Evolutionary conservation across 2,329 filamentous ascomycete species (phyloP).

Genomic region (Phaeoacremonium minimum): DNA sequence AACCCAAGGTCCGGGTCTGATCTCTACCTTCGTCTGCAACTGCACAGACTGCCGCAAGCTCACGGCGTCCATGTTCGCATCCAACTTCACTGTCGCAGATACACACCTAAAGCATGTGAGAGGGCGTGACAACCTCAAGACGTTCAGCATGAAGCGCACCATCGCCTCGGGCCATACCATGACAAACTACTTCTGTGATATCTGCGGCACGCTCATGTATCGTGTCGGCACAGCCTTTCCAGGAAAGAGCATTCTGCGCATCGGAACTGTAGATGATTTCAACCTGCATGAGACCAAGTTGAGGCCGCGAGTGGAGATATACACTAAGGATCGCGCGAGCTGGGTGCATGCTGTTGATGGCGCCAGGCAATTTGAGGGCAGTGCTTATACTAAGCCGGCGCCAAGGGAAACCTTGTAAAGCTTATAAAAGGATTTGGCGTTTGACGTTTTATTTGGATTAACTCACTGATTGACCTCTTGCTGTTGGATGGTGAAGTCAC

Average conservation of each 20-base stretch:
- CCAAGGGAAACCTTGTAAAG: too few species aligned
- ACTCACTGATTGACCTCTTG: too few species aligned
- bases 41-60: slow-evolving; percentile 60
- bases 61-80: slow-evolving; percentile 58
- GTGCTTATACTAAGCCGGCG: too few species aligned
- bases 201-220: slow-evolving; percentile 59
- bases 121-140: slow-evolving; percentile 44
- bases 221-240: slow-evolving; percentile 39
- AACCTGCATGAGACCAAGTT: slow-evolving; percentile 51
- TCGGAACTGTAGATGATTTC: slow-evolving; percentile 62
- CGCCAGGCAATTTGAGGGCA: slow-evolving; percentile 17
- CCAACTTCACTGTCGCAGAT: slow-evolving; percentile 49
- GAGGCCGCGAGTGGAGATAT: slow-evolving; percentile 48
- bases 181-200: slow-evolving; percentile 58
- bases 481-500: too few species aligned
- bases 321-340: slow-evolving; percentile 41
- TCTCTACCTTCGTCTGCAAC: slow-evolving; percentile 53
- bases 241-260: slow-evolving; percentile 41
- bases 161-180: slow-evolving; percentile 43
- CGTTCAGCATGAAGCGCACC: slow-evolving; percentile 40
- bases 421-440: too few species aligned
- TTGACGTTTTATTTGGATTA: too few species aligned
- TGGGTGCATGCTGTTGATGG: slow-evolving; percentile 40
- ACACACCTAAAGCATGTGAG: slow-evolving; percentile 40
- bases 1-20: slow-evolving; percentile 35